Evolutionary conservation across 306 rosid genomes (phyloP).

Genomic region (Gleditsia sinensis): DNA sequence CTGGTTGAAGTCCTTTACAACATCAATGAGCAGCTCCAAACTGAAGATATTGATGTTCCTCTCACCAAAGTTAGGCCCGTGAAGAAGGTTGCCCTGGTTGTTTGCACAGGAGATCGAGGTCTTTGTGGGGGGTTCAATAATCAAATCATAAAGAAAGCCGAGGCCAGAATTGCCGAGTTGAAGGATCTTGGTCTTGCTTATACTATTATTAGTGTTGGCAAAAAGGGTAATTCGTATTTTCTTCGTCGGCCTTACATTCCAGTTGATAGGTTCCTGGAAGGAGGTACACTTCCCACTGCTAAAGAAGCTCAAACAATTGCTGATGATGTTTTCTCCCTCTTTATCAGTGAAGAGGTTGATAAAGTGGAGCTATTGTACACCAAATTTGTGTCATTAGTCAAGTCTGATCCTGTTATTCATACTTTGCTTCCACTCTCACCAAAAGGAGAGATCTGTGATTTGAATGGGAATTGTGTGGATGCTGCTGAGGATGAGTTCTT

Average conservation of each 20-base stretch:
- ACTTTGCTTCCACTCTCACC: slow-evolving; percentile 76
- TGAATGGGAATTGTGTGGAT: slow-evolving; percentile 65
- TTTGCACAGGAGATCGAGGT: slow-evolving; percentile 74
- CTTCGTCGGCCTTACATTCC: slow-evolving; percentile 66
- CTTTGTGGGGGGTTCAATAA: slow-evolving; percentile 69
- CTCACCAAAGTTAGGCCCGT: slow-evolving; percentile 65
- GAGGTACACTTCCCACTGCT: slow-evolving; percentile 57
- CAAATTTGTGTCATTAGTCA: slow-evolving; percentile 68
- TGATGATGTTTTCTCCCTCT: slow-evolving; percentile 70
- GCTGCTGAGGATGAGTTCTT: slow-evolving; percentile 75
- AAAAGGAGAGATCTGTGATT: slow-evolving; percentile 70
- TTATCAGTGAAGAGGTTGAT: slow-evolving; percentile 66
- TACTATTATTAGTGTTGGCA: slow-evolving; percentile 66
- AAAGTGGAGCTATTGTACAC: slow-evolving; percentile 74
- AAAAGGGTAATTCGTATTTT: slow-evolving; percentile 70
- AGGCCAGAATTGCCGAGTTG: slow-evolving; percentile 52
- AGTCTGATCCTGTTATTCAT: slow-evolving; percentile 66
- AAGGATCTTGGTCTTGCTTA: slow-evolving; percentile 53
- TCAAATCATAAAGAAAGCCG: slow-evolving; percentile 56
- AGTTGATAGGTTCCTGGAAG: slow-evolving; percentile 61
- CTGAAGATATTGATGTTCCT: slow-evolving; percentile 59
- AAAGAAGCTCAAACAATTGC: slow-evolving; percentile 83
- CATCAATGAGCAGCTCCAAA: slow-evolving; percentile 76
- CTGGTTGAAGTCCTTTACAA: slow-evolving; percentile 75
- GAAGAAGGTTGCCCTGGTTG: slow-evolving; percentile 65